Conservation (phyloP, 768 basidiomycete genomes). For the Termitomyces sp. region DNA sequence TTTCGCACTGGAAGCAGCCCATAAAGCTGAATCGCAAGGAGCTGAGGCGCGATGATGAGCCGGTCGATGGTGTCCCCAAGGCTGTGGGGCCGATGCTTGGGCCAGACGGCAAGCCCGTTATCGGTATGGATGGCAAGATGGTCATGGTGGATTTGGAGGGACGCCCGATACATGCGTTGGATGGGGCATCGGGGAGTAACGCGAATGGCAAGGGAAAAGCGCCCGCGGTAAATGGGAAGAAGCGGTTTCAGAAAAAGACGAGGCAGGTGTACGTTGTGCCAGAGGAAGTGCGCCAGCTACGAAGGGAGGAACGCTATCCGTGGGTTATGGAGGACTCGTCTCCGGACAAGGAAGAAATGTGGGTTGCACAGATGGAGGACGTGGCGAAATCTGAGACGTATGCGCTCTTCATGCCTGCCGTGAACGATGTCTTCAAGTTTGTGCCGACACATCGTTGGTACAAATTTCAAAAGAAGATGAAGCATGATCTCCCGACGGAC, state of each 20-base stretch:
- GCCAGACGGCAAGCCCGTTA: slow-evolving; percentile 79
- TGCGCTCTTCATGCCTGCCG: slow-evolving; percentile 83
- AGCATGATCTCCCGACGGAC: slow-evolving; percentile 66
- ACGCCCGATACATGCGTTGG: slow-evolving; percentile 53
- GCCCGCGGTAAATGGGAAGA: slow-evolving; percentile 49
- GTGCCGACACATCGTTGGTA: slow-evolving; percentile 89
- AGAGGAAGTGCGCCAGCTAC: slow-evolving; percentile 73
- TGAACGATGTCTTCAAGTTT: slow-evolving; percentile 82
- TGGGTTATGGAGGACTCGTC: slow-evolving; percentile 89
- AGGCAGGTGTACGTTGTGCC: slow-evolving; percentile 78
- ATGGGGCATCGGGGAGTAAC: slow-evolving; percentile 27
- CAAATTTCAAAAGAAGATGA: slow-evolving; percentile 86
- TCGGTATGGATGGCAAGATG: slow-evolving; percentile 70
- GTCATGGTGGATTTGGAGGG: slow-evolving; percentile 85
- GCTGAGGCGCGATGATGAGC: slow-evolving; percentile 48
- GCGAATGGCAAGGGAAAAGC: slow-evolving; percentile 43
- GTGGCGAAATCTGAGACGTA: slow-evolving; percentile 66
- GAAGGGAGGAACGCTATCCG: slow-evolving; percentile 84
- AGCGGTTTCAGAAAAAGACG: slow-evolving; percentile 82
- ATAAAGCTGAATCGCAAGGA: slow-evolving; percentile 91
- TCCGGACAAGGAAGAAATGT: slow-evolving; percentile 59
- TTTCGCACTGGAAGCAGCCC: slow-evolving; percentile 66
- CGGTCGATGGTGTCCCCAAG: slow-evolving; percentile 36
- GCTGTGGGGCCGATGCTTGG: slow-evolving; percentile 77
- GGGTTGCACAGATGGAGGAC: slow-evolving; percentile 84